Evolutionary conservation across 2,329 filamentous ascomycete genomes (phyloP).

Genomic region (Colletotrichum karsti): DNA sequence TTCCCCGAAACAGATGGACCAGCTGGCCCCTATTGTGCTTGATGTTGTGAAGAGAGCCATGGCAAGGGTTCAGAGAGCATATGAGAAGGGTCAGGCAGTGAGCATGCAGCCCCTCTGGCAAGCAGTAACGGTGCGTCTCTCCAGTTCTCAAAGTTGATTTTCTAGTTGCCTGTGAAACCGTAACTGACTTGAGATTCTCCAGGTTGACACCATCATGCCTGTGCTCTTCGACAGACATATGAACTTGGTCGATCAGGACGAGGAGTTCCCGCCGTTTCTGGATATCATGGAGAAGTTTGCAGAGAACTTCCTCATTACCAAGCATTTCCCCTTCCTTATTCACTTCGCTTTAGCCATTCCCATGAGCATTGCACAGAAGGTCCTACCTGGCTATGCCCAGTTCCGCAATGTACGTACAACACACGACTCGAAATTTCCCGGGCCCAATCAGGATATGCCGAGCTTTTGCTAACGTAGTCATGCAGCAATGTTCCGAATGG

Average conservation of each 20-base stretch:
- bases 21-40: background rate
- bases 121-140: background rate
- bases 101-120: background rate
- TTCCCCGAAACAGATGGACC: background rate
- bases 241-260: background rate
- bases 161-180: too few species aligned
- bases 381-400: background rate
- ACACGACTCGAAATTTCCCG: background rate
- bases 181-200: rapidly evolving
- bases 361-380: background rate
- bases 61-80: background rate
- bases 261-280: background rate
- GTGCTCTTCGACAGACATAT: background rate
- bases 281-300: conserved; percentile 5
- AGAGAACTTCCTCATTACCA: background rate
- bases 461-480: background rate
- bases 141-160: background rate
- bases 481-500: background rate
- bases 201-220: conserved; percentile 2
- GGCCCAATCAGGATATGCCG: too few species aligned
- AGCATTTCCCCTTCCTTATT: background rate
- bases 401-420: background rate
- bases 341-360: background rate
- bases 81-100: background rate
- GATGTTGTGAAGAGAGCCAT: background rate